Evolutionary conservation across 2,329 filamentous ascomycete species (phyloP).

Genomic region (Epichloe uncinata): DNA sequence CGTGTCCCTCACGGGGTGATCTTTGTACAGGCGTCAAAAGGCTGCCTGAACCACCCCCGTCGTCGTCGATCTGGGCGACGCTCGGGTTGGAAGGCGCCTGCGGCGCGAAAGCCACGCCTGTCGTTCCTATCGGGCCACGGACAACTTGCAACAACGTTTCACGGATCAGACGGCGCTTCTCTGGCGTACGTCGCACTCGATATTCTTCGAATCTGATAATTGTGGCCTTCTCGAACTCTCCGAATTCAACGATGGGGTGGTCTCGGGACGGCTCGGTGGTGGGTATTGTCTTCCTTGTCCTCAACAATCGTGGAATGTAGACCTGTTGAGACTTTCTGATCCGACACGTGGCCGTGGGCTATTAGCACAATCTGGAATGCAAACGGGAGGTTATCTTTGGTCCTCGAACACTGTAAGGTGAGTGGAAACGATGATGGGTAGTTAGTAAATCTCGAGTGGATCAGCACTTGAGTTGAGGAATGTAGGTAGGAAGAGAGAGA

Average conservation of each 20-base stretch:
- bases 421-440: not conserved
- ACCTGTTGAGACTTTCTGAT: not conserved
- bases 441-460: conserved; percentile 1
- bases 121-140: not conserved
- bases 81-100: conserved; percentile 2
- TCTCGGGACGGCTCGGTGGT: conserved; percentile 3
- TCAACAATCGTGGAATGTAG: conserved; percentile 1
- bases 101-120: not conserved
- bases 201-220: not conserved
- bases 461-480: conserved; percentile 3
- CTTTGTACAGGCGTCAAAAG: not conserved
- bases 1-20: not conserved
- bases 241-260: not conserved
- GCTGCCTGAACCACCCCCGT: not conserved
- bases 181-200: not conserved
- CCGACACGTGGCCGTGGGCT: conserved; percentile 1
- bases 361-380: conserved; percentile 3
- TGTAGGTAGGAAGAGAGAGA: not conserved
- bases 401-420: conserved; percentile 1
- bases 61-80: conserved; percentile 1
- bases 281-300: not conserved
- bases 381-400: not conserved
- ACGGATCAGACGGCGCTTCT: not conserved
- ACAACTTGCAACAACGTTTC: not conserved
- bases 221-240: not conserved